These are phyloP conservation scores for Saussurea involucrata DNA, from an alignment of 129 eudicot species.

Conservation along the genomic window DNA sequence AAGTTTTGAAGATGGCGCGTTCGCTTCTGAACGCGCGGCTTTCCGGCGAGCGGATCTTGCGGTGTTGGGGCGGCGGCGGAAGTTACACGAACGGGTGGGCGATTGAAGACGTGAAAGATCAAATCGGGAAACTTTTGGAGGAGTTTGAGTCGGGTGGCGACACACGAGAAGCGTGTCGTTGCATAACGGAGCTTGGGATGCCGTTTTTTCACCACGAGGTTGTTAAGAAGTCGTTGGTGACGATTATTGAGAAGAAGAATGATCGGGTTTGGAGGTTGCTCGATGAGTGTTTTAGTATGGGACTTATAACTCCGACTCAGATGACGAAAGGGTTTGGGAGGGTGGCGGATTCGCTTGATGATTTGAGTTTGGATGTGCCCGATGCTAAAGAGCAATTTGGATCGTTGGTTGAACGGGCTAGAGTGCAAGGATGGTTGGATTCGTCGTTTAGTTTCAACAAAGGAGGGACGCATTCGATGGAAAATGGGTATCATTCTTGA, in stretches of 20 bases:
- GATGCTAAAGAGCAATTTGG: conserved; percentile 70
- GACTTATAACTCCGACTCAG: background rate
- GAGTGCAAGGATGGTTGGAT: conserved; percentile 68
- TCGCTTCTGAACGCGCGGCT: conserved; percentile 79
- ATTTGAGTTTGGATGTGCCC: conserved; percentile 82
- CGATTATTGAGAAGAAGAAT: conserved; percentile 64
- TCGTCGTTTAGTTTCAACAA: conserved; percentile 38
- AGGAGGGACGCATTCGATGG: conserved; percentile 32
- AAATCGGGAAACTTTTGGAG: conserved; percentile 68
- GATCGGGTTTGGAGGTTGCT: conserved; percentile 54
- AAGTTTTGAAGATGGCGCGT: conserved; percentile 65
- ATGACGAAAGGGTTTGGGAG: conserved; percentile 37
- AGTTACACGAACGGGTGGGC: conserved; percentile 70
- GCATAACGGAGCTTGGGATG: conserved; percentile 88
- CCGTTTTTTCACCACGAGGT: conserved; percentile 95
- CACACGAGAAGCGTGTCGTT: conserved; percentile 67
- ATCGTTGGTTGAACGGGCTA: conserved; percentile 45
- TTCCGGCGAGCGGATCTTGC: conserved; percentile 80
- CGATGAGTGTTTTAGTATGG: background rate
- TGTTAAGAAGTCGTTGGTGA: conserved; percentile 78
- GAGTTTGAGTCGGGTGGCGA: conserved; percentile 92
- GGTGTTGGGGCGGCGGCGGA: conserved; percentile 98
- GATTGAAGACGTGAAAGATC: conserved; percentile 86
- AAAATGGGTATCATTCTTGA: conserved; percentile 47
- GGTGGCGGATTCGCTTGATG: conserved; percentile 73